Percentiles rank a stretch among this genome's conserved stretches.
Conservation (phyloP, 257 asterid genomes). For the Primulina tabacum region DNA sequence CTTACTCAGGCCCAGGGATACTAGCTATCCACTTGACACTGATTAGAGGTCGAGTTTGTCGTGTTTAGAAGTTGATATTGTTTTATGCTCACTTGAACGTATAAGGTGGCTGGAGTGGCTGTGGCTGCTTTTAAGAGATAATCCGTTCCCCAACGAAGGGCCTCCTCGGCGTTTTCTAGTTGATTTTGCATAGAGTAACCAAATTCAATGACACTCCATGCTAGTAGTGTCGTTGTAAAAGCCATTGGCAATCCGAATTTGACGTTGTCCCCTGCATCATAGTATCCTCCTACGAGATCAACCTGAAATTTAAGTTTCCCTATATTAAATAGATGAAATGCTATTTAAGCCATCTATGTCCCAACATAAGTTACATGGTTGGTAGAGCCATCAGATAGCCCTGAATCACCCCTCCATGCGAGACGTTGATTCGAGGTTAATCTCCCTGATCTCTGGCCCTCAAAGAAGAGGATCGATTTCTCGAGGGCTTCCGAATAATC, state of each 20-base stretch:
- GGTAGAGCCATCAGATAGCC: slow-evolving; percentile 64
- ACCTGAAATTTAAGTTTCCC: slow-evolving; percentile 35
- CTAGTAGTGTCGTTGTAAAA: slow-evolving; percentile 67
- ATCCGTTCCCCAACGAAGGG: slow-evolving; percentile 77
- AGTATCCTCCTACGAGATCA: slow-evolving; percentile 77
- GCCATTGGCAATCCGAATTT: slow-evolving; percentile 92
- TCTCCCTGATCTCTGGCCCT: slow-evolving; percentile 84
- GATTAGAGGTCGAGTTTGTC: not conserved
- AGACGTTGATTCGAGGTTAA: slow-evolving; percentile 55
- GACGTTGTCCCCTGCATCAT: slow-evolving; percentile 85
- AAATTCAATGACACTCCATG: slow-evolving; percentile 83
- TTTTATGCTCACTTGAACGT: slow-evolving; percentile 51
- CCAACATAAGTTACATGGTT: slow-evolving; percentile 38
- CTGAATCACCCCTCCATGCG: slow-evolving; percentile 71
- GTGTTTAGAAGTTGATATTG: not conserved
- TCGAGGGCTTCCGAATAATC: slow-evolving; percentile 61
- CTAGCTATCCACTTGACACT: not conserved
- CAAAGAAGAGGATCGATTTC: slow-evolving; percentile 67
- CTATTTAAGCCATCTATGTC: no score
- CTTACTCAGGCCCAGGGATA: no score
- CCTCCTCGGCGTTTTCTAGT: slow-evolving; percentile 47
- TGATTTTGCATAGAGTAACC: slow-evolving; percentile 54
- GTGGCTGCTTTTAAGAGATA: slow-evolving; percentile 88
- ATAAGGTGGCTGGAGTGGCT: slow-evolving; percentile 51
- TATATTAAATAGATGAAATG: not conserved